phyloP scores from a whole-genome alignment of 768 basidiomycete genomes.

The Termitomyces sp. region DNA sequence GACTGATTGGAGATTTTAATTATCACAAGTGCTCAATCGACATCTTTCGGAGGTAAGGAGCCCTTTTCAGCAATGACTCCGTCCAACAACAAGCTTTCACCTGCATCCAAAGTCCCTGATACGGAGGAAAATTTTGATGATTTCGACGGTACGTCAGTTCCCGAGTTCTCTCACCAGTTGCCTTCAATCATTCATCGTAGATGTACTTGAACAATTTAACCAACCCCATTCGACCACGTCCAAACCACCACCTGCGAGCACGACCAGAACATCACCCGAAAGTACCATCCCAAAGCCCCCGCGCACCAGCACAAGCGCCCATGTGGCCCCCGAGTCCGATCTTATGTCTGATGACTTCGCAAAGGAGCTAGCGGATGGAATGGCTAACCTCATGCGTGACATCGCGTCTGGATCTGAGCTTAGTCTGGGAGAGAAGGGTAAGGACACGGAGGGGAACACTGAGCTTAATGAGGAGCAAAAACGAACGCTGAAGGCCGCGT shows the following conservation, averaged over 20 bases:
- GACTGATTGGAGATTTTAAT: too few relatives aligned
- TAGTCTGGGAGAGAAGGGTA: not conserved
- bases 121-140: constrained; percentile 1
- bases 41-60: too few relatives aligned
- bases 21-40: too few relatives aligned
- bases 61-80: not conserved
- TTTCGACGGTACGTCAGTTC: not conserved
- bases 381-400: constrained; percentile 3
- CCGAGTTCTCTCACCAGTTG: not conserved
- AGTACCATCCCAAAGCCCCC: not conserved
- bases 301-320: not conserved
- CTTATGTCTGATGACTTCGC: constrained; percentile 2
- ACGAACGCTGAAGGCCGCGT: not conserved
- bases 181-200: not conserved
- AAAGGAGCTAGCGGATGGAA: constrained; percentile 1
- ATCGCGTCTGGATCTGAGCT: not conserved
- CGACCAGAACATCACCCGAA: not conserved
- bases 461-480: not conserved
- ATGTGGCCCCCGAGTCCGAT: not conserved
- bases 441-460: not conserved
- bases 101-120: not conserved
- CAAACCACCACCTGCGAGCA: not conserved
- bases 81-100: not conserved
- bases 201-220: constrained; percentile 1
- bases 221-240: not conserved